Evolutionary conservation across 2,329 filamentous ascomycete species (phyloP).

Genomic region (Trichoderma simmonsii): DNA sequence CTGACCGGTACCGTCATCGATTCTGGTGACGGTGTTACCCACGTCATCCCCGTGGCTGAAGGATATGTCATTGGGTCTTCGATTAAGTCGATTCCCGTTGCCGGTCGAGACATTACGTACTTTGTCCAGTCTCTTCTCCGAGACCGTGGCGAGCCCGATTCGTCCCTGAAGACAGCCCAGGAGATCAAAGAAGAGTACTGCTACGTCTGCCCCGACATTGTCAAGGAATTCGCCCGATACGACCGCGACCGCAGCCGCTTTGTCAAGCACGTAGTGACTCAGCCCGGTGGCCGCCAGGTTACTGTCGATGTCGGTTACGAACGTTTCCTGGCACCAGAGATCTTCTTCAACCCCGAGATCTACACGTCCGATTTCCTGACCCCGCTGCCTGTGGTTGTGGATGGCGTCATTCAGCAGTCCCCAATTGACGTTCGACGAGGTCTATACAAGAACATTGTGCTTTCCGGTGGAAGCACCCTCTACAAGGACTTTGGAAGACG

Average conservation of each 20-base stretch:
- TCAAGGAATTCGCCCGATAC: slow-evolving; percentile 95
- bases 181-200: slow-evolving; percentile 99
- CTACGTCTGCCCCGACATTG: slow-evolving; percentile 97
- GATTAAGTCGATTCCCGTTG: slow-evolving; percentile 98
- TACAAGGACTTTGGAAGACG: slow-evolving; percentile 98
- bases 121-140: slow-evolving; percentile 95
- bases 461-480: slow-evolving; percentile 92
- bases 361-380: slow-evolving; percentile 99
- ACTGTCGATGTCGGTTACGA: slow-evolving; percentile 95
- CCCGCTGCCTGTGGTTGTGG: slow-evolving; percentile 88
- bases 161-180: slow-evolving; percentile 94
- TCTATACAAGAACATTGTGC: slow-evolving; percentile 98
- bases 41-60: slow-evolving; percentile 97
- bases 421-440: slow-evolving; percentile 96
- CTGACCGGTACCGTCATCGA: slow-evolving; percentile 97
- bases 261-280: slow-evolving; percentile 80
- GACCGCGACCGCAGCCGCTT: slow-evolving; percentile 91
- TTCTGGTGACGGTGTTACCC: slow-evolving; percentile 96
- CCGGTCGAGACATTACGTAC: slow-evolving; percentile 96
- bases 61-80: slow-evolving; percentile 98
- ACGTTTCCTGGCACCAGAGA: slow-evolving; percentile 95
- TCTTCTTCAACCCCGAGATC: slow-evolving; percentile 99
- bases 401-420: slow-evolving; percentile 94
- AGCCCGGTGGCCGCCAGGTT: slow-evolving; percentile 80
- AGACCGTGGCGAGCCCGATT: slow-evolving; percentile 94